A percentile compares a stretch with the other conserved stretches of the same genome.
Evolutionary conservation across 352 stramenopile species (phyloP).

Genomic region (Phytophthora citricola): DNA sequence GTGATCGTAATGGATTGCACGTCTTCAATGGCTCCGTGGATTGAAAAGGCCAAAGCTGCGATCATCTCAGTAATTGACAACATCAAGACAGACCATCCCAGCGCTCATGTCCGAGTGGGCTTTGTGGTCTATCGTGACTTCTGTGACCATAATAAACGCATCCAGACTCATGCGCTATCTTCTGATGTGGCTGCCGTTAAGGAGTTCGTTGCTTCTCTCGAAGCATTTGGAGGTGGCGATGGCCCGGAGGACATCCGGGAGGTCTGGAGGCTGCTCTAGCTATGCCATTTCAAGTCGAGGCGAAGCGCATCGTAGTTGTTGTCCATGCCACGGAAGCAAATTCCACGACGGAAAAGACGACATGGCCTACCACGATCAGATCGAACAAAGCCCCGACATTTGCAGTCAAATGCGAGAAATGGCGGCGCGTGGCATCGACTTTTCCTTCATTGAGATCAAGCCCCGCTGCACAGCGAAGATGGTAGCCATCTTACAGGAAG

Average conservation of each 20-base stretch:
- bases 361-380: slow-evolving; percentile 16
- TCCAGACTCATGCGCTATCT: slow-evolving; percentile 35
- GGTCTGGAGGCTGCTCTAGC: slow-evolving; percentile 33
- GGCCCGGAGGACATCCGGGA: slow-evolving; percentile 43
- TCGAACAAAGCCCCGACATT: slow-evolving; percentile 40
- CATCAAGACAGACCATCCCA: slow-evolving; percentile 30
- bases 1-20: slow-evolving; percentile 63
- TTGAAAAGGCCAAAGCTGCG: slow-evolving; percentile 33
- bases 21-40: slow-evolving; percentile 45
- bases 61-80: slow-evolving; percentile 43
- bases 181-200: slow-evolving; percentile 24
- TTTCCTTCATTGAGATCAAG: slow-evolving; percentile 42
- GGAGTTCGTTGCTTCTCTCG: slow-evolving; percentile 36
- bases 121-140: slow-evolving; percentile 61
- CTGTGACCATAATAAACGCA: slow-evolving; percentile 31
- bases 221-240: slow-evolving; percentile 42
- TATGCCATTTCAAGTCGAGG: slow-evolving; percentile 36
- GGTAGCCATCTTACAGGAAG: slow-evolving; percentile 31
- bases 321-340: slow-evolving; percentile 42
- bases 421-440: slow-evolving; percentile 39
- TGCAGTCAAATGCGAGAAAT: slow-evolving; percentile 43
- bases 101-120: slow-evolving; percentile 34
- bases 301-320: slow-evolving; percentile 46
- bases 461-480: slow-evolving; percentile 36
- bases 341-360: slow-evolving; percentile 29